Percentiles rank a stretch among this genome's conserved stretches.
Evolutionary conservation across 169 alveolate species (phyloP).

Genomic region (Besnoitia besnoiti): DNA sequence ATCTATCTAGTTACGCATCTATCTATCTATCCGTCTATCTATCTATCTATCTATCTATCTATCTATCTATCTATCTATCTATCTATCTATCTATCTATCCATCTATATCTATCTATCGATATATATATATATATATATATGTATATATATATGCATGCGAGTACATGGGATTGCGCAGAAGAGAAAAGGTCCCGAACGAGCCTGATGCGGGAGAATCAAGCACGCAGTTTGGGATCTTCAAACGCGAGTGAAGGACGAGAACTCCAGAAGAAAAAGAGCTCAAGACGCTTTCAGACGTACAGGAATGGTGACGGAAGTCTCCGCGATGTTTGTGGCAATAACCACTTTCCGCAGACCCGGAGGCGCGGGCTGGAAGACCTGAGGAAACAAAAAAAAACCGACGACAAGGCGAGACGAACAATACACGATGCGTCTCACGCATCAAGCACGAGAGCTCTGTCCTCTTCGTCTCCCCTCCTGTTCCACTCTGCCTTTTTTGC

Average conservation of each 20-base stretch:
- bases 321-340: slow-evolving; percentile 99
- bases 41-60: too few relatives aligned
- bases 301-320: slow-evolving; percentile 98
- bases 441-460: background rate
- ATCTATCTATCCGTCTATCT: too few relatives aligned
- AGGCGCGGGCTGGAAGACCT: background rate
- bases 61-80: background rate
- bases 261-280: background rate
- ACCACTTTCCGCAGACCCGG: slow-evolving; percentile 88
- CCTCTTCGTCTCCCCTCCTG: background rate
- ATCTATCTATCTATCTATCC: too few relatives aligned
- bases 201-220: too few relatives aligned
- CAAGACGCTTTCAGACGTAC: slow-evolving; percentile 78
- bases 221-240: too few relatives aligned
- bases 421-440: background rate
- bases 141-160: too few relatives aligned
- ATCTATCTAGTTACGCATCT: background rate
- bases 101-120: too few relatives aligned
- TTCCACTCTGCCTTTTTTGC: background rate
- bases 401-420: background rate
- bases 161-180: too few relatives aligned
- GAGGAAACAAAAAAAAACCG: background rate
- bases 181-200: too few relatives aligned
- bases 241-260: too few relatives aligned
- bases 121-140: too few relatives aligned